Conservation (phyloP, 2,329 filamentous ascomycete genomes). For the Chlorencoelia australis region DNA sequence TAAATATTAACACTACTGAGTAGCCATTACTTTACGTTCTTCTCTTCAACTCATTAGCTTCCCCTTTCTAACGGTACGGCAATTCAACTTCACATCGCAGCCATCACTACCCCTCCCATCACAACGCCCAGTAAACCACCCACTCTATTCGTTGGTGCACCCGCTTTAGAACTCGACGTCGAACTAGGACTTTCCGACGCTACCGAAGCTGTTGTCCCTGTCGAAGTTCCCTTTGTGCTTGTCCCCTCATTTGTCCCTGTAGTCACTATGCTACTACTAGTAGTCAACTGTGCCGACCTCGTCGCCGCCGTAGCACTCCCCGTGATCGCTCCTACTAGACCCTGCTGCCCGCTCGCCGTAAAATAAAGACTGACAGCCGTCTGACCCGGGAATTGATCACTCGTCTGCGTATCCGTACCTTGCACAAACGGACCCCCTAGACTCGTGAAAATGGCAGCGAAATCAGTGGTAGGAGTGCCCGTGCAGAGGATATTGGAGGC, state of each 20-base stretch:
- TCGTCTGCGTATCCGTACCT: conserved; percentile 26
- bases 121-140: conserved; percentile 19
- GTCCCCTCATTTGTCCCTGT: background rate
- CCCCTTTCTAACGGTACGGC: too few relatives aligned
- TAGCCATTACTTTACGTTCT: too few relatives aligned
- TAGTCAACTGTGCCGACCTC: conserved; percentile 18
- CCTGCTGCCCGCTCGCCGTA: conserved; percentile 30
- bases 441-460: conserved; percentile 28
- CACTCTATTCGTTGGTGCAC: conserved; percentile 20
- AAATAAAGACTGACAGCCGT: conserved; percentile 35
- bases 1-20: too few relatives aligned
- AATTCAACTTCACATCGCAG: conserved; percentile 25
- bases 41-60: too few relatives aligned
- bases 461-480: conserved; percentile 30
- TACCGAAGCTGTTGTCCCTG: background rate
- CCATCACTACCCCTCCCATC: conserved; percentile 24
- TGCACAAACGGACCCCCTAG: conserved; percentile 21
- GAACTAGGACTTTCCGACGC: conserved; percentile 8
- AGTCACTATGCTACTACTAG: conserved; percentile 3
- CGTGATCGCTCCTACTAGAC: conserved; percentile 32
- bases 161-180: conserved; percentile 18
- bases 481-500: conserved; percentile 31
- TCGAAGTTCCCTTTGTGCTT: background rate
- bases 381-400: conserved; percentile 28
- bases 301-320: conserved; percentile 31